Conservation (phyloP, 345 rosid species). For the Dipteronia dyeriana region DNA sequence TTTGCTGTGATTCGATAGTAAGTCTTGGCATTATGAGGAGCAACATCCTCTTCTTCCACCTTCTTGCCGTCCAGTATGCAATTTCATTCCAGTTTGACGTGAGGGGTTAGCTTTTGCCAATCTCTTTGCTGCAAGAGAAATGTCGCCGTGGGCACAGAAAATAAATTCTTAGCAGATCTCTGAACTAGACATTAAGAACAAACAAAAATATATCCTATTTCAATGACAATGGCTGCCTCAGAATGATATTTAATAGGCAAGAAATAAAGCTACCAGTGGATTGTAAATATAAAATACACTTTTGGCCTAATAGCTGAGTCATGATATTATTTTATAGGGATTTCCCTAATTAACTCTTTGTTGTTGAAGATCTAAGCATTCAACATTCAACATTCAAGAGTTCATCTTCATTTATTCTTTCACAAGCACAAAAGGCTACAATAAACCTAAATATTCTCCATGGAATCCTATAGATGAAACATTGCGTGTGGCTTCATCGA, state of each 20-base stretch:
- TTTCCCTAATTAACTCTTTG: not conserved
- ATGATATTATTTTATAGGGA: not conserved
- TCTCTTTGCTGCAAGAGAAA: conserved; percentile 58
- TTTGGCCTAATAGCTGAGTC: not conserved
- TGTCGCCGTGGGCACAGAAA: not conserved
- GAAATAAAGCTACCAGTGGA: not conserved
- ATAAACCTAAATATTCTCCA: not conserved
- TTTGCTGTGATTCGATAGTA: conserved; percentile 17
- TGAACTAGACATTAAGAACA: not conserved
- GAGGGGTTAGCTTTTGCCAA: conserved; percentile 61
- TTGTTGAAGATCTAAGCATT: not conserved
- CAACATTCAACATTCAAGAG: not conserved
- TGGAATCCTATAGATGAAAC: conserved; percentile 4
- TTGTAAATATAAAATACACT: not conserved
- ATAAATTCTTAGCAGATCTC: not conserved
- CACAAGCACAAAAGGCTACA: not conserved
- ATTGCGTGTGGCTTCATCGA: not conserved
- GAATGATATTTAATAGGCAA: not conserved
- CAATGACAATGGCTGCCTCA: not conserved
- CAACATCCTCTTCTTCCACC: conserved; percentile 58
- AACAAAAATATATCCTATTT: not conserved
- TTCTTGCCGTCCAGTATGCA: conserved; percentile 47
- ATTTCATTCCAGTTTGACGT: conserved; percentile 63
- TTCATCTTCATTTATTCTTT: not conserved
- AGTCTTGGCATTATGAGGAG: conserved; percentile 32